Conservation (phyloP, 75 land plant genomes). For the Azolla pinnata region DNA sequence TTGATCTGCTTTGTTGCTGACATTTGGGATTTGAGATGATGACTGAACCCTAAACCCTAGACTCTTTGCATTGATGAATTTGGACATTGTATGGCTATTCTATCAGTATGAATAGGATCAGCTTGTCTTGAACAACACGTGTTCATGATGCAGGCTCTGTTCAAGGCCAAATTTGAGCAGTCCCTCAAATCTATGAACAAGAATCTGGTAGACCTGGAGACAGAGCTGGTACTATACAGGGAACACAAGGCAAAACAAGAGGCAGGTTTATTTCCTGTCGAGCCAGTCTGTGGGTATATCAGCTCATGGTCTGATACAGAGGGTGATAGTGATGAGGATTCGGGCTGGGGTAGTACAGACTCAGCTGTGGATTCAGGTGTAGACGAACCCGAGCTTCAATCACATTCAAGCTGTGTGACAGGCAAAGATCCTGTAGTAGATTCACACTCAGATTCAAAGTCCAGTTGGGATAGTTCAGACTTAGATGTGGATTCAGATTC, state of each 20-base stretch:
- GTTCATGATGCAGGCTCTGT: slow-evolving; percentile 51
- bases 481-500: neutral
- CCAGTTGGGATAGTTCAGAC: neutral
- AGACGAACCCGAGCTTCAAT: neutral
- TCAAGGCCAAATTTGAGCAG: slow-evolving; percentile 51
- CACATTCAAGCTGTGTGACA: neutral
- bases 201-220: slow-evolving; percentile 47
- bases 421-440: neutral
- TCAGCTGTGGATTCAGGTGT: neutral
- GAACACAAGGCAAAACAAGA: slow-evolving; percentile 12
- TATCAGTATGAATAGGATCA: no score
- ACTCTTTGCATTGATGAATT: no score
- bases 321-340: neutral
- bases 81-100: no score
- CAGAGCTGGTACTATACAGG: slow-evolving; percentile 46
- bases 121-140: no score
- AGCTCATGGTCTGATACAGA: slow-evolving; percentile 1
- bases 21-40: neutral
- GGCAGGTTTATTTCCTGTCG: neutral
- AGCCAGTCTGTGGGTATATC: neutral
- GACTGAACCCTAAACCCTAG: no score
- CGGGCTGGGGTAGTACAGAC: no score
- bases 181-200: slow-evolving; percentile 46
- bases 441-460: neutral
- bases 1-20: neutral